Percentiles rank a stretch among this genome's conserved stretches.
Evolutionary conservation across 106 monocot species (phyloP).

Genomic region (Triglochin maritima): DNA sequence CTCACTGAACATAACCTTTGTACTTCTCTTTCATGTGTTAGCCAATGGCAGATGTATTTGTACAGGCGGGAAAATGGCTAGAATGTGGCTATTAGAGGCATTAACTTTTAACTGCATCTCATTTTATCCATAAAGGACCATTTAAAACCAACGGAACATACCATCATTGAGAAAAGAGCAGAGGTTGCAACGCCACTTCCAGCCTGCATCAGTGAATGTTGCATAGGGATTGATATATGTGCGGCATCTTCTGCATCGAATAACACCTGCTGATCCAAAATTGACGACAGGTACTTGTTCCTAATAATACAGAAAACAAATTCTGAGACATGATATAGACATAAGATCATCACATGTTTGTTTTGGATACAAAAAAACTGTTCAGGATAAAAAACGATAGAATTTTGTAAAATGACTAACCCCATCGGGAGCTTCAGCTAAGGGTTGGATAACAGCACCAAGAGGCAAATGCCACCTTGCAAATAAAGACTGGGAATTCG

Average conservation of each 20-base stretch:
- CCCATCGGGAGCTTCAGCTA: conserved; percentile 86
- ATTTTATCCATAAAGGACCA: no score
- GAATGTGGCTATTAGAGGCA: no score
- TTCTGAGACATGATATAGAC: background rate
- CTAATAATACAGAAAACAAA: conserved; percentile 17
- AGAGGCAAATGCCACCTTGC: conserved; percentile 96
- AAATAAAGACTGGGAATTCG: conserved; percentile 83
- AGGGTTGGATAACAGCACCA: conserved; percentile 84
- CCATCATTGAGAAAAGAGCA: conserved; percentile 97
- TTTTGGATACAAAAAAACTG: background rate
- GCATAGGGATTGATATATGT: conserved; percentile 92
- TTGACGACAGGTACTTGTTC: conserved; percentile 92
- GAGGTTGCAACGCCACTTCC: conserved; percentile 98
- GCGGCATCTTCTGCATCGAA: conserved; percentile 87
- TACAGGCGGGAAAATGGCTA: no score
- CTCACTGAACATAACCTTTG: no score
- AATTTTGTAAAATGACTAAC: conserved; percentile 26
- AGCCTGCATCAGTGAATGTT: conserved; percentile 83
- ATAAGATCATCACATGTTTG: background rate
- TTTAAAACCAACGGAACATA: conserved; percentile 8
- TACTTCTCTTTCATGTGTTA: no score
- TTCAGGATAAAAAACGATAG: background rate
- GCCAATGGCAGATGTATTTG: no score
- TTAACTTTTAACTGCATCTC: no score
- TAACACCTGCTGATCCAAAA: conserved; percentile 79